Percentiles rank a stretch among this genome's conserved stretches.
Evolutionary conservation across 371 early-diverging fungal genomes (phyloP).

Genomic region (Rhizopus microsporus): DNA sequence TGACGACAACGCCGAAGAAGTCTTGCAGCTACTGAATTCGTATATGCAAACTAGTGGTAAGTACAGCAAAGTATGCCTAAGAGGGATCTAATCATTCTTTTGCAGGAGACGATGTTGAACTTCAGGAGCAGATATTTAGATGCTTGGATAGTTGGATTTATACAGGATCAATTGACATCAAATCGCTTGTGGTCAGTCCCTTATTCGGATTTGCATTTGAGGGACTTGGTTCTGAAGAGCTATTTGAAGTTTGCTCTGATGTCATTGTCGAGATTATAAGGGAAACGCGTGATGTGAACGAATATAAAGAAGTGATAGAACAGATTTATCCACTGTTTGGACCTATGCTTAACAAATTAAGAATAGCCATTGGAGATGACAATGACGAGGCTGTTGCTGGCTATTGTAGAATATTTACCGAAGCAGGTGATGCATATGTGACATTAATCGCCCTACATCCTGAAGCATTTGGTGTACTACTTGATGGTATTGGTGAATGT

Average conservation of each 20-base stretch:
- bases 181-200: slow-evolving; percentile 63
- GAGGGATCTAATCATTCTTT: slow-evolving; percentile 4
- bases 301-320: slow-evolving; percentile 58
- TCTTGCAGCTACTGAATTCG: slow-evolving; percentile 64
- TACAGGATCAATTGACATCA: slow-evolving; percentile 77
- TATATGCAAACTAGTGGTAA: slow-evolving; percentile 71
- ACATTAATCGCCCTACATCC: slow-evolving; percentile 65
- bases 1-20: slow-evolving; percentile 62
- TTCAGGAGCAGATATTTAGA: slow-evolving; percentile 67
- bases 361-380: slow-evolving; percentile 33
- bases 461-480: slow-evolving; percentile 64
- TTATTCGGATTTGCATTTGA: slow-evolving; percentile 77
- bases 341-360: slow-evolving; percentile 54
- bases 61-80: slow-evolving; percentile 5
- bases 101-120: slow-evolving; percentile 48
- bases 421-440: slow-evolving; percentile 88
- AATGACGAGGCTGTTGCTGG: slow-evolving; percentile 62
- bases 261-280: slow-evolving; percentile 80
- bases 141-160: slow-evolving; percentile 86
- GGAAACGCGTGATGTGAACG: slow-evolving; percentile 68
- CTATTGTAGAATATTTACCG: slow-evolving; percentile 79
- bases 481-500: slow-evolving; percentile 78
- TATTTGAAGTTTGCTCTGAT: slow-evolving; percentile 87
- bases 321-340: slow-evolving; percentile 64
- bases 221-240: slow-evolving; percentile 61